Conservation (phyloP, 2,329 filamentous ascomycete genomes). For the Apiospora aurea region DNA sequence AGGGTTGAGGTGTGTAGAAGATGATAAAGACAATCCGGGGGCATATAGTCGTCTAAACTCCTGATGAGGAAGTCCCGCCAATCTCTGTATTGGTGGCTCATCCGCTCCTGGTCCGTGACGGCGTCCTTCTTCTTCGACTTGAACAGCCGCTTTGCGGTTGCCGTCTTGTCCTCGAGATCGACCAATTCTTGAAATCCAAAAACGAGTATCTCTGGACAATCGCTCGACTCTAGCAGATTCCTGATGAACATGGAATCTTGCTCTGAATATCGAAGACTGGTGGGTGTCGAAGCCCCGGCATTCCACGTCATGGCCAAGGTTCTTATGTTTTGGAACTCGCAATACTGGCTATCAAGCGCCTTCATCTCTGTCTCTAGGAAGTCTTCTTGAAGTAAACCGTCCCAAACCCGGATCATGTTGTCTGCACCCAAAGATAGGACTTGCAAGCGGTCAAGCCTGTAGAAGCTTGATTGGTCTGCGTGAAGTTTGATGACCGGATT, state of each 20-base stretch:
- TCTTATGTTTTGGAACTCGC: conserved; percentile 82
- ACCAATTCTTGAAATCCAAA: conserved; percentile 99
- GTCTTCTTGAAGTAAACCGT: conserved; percentile 90
- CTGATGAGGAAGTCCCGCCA: conserved; percentile 92
- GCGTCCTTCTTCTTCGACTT: conserved; percentile 86
- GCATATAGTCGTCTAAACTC: conserved; percentile 84
- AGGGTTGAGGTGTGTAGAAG: conserved; percentile 88
- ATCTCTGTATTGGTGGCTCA: conserved; percentile 96
- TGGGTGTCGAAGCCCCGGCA: conserved; percentile 92
- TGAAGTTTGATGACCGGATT: conserved; percentile 80
- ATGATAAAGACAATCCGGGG: conserved; percentile 77
- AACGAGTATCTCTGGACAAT: conserved; percentile 86
- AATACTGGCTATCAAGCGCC: conserved; percentile 80
- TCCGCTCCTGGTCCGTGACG: conserved; percentile 80
- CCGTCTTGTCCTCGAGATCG: conserved; percentile 95
- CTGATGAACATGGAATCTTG: conserved; percentile 81
- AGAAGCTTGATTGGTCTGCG: conserved; percentile 82
- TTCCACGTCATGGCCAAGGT: conserved; percentile 94
- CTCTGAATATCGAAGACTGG: conserved; percentile 74
- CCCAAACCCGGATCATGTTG: conserved; percentile 85
- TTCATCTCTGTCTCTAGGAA: conserved; percentile 95
- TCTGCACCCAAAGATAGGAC: conserved; percentile 89
- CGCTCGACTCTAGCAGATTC: conserved; percentile 77
- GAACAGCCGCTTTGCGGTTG: conserved; percentile 94
- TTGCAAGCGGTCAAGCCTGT: conserved; percentile 83